Evolutionary conservation across 345 rosid genomes (phyloP).

Genomic region (Rhodomyrtus tomentosa): DNA sequence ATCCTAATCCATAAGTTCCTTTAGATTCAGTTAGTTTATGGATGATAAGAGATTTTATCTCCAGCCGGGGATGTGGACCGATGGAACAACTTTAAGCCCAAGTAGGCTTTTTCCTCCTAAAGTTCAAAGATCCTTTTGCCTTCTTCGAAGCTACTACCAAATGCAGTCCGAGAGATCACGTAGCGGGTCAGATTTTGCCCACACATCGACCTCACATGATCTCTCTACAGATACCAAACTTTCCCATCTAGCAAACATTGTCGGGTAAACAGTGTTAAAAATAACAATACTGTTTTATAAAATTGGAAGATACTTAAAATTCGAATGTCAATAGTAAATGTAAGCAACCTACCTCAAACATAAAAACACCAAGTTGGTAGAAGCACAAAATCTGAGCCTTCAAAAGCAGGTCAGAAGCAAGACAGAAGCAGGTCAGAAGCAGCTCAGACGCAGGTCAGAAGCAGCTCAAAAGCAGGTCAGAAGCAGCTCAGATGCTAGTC

Average conservation of each 20-base stretch:
- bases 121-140: constrained; percentile 27
- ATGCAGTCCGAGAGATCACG: constrained; percentile 33
- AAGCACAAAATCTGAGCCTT: too few relatives aligned
- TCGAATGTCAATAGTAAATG: too few relatives aligned
- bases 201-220: constrained; percentile 19
- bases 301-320: too few relatives aligned
- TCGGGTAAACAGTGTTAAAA: too few relatives aligned
- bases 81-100: constrained; percentile 12
- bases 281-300: too few relatives aligned
- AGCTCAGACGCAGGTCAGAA: too few relatives aligned
- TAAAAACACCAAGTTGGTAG: too few relatives aligned
- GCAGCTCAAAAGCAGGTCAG: too few relatives aligned
- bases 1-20: background rate
- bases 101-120: constrained; percentile 22
- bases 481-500: too few relatives aligned
- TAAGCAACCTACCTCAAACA: too few relatives aligned
- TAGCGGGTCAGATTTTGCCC: constrained; percentile 26
- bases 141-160: constrained; percentile 28
- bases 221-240: constrained; percentile 3
- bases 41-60: constrained; percentile 19
- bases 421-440: too few relatives aligned
- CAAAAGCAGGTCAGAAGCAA: too few relatives aligned
- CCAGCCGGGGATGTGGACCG: constrained; percentile 35
- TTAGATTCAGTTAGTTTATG: background rate
- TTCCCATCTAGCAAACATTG: constrained; percentile 46